Evolutionary conservation across 129 eudicot species (phyloP).

Genomic region (Artemisia annua): DNA sequence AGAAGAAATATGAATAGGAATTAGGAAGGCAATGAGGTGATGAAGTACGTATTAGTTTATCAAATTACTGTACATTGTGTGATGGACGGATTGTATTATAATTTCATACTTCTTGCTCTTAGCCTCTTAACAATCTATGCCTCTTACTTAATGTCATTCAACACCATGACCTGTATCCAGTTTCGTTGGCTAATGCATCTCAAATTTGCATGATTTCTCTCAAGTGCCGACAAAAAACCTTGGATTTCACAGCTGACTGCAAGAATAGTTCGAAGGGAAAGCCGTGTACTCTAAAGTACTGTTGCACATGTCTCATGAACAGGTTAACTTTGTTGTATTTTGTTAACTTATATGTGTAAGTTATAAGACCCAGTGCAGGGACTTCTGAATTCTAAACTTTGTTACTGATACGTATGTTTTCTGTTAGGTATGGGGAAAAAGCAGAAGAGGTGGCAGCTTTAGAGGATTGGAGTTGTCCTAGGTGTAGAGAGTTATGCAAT

Average conservation of each 20-base stretch:
- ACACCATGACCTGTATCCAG: too few species aligned
- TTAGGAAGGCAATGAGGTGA: too few species aligned
- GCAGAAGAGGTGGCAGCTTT: slow-evolving; percentile 54
- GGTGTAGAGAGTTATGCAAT: slow-evolving; percentile 77
- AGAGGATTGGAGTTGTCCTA: slow-evolving; percentile 77
- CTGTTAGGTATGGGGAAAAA: slow-evolving; percentile 70
- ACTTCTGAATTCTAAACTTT: not conserved
- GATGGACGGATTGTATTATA: too few species aligned
- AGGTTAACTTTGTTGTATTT: slow-evolving; percentile 36
- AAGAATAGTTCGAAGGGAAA: slow-evolving; percentile 47
- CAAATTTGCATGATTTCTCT: slow-evolving; percentile 17
- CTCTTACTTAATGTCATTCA: too few species aligned
- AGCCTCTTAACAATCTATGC: too few species aligned
- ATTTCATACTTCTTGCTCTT: too few species aligned
- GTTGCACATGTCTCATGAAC: slow-evolving; percentile 71
- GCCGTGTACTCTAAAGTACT: slow-evolving; percentile 57
- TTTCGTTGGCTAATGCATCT: not conserved
- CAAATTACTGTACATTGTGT: too few species aligned
- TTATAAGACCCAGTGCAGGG: not conserved
- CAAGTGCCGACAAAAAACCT: slow-evolving; percentile 85
- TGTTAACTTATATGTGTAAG: not conserved
- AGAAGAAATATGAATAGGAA: too few species aligned
- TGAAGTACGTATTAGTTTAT: too few species aligned
- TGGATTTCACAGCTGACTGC: slow-evolving; percentile 57
- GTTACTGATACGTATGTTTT: not conserved